These are phyloP conservation scores for Aspergillus biplanus DNA, from an alignment of 495 filamentous ascomycete species.

Conservation along the genomic window DNA sequence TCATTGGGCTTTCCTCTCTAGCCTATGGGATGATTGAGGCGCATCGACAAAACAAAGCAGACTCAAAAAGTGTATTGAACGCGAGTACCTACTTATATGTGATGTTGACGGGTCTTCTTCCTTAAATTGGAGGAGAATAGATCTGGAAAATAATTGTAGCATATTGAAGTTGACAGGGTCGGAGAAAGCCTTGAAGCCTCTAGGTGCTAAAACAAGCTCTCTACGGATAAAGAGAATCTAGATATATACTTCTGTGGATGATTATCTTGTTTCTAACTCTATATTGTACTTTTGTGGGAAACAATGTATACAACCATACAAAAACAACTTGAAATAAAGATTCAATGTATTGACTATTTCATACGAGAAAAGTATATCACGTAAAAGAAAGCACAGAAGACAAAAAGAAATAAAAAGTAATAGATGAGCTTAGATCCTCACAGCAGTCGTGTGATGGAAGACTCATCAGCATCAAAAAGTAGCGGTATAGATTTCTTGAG, in stretches of 20 bases:
- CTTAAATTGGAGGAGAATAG: too few species aligned
- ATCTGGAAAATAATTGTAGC: too few species aligned
- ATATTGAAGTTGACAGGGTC: too few species aligned
- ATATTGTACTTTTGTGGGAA: constrained; percentile 10
- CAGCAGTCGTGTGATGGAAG: constrained; percentile 14
- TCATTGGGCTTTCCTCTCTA: background rate
- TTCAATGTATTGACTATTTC: constrained; percentile 10
- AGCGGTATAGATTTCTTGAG: constrained; percentile 19
- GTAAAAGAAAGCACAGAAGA: background rate
- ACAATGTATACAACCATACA: background rate
- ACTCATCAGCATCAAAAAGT: constrained; percentile 8
- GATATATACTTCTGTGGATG: background rate
- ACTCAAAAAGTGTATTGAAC: too few species aligned
- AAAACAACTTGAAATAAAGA: constrained; percentile 16
- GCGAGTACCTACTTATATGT: too few species aligned
- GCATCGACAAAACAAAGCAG: background rate
- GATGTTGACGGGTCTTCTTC: too few species aligned
- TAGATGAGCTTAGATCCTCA: background rate
- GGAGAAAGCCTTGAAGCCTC: background rate
- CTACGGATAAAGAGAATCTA: background rate
- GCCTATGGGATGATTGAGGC: background rate
- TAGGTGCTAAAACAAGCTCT: background rate
- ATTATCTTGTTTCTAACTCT: too few species aligned
- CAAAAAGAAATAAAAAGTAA: constrained; percentile 1
- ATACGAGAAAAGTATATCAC: background rate